Percentiles rank a stretch among this genome's conserved stretches.
Conservation (phyloP, 495 filamentous ascomycete species). For the Wilcoxina mikolae region DNA sequence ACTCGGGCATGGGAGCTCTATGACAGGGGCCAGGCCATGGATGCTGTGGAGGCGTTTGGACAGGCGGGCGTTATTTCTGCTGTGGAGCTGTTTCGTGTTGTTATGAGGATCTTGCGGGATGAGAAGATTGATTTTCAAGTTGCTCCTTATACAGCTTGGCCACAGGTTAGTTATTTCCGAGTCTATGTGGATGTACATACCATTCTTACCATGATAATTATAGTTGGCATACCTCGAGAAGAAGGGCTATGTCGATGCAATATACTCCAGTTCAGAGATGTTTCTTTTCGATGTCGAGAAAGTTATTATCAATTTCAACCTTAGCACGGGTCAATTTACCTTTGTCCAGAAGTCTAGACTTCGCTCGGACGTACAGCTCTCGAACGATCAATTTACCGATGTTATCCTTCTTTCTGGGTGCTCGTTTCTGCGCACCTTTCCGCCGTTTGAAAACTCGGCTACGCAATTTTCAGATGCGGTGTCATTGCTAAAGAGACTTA, state of each 20-base stretch:
- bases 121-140: conserved; percentile 64
- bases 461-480: conserved; percentile 19
- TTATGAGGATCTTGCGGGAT: conserved; percentile 58
- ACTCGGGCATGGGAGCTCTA: conserved; percentile 69
- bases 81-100: conserved; percentile 50
- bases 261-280: conserved; percentile 75
- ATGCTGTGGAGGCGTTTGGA: conserved; percentile 71
- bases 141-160: conserved; percentile 76
- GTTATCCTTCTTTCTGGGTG: conserved; percentile 73
- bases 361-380: conserved; percentile 53
- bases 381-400: conserved; percentile 63
- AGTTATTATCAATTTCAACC: conserved; percentile 64
- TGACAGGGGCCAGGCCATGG: conserved; percentile 57
- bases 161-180: conserved; percentile 68
- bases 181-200: too few relatives aligned
- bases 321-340: conserved; percentile 46
- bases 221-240: conserved; percentile 74
- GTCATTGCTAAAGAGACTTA: conserved; percentile 21
- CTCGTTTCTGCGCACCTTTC: conserved; percentile 60
- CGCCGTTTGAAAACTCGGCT: conserved; percentile 45
- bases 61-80: conserved; percentile 47
- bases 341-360: conserved; percentile 59
- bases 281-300: conserved; percentile 77
- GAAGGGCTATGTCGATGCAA: conserved; percentile 54
- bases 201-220: too few relatives aligned